phyloP scores from a whole-genome alignment of 495 filamentous ascomycete species.

The Tuber aestivum region DNA sequence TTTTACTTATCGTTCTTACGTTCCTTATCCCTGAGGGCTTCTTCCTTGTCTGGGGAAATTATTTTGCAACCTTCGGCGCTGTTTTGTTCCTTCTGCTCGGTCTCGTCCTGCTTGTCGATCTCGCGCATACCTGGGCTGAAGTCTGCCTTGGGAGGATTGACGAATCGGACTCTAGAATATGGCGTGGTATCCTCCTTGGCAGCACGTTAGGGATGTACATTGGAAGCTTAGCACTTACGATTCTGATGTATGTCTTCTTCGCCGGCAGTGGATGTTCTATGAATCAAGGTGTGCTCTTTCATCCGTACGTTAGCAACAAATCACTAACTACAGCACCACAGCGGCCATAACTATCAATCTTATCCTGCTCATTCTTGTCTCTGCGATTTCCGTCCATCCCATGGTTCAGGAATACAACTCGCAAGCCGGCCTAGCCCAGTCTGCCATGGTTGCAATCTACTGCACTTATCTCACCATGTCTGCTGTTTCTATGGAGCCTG shows the following conservation, averaged over 20 bases:
- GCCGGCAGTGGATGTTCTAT: conserved; percentile 75
- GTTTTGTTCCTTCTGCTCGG: conserved; percentile 93
- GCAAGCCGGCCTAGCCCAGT: conserved; percentile 87
- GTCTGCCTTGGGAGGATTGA: conserved; percentile 92
- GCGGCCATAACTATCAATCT: conserved; percentile 72
- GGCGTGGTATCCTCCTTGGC: conserved; percentile 80
- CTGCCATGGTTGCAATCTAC: conserved; percentile 95
- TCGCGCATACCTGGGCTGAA: conserved; percentile 97
- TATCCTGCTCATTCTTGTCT: conserved; percentile 73
- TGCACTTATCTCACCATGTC: conserved; percentile 99
- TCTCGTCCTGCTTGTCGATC: conserved; percentile 84
- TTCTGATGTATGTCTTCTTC: conserved; percentile 97
- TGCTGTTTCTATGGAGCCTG: conserved; percentile 96
- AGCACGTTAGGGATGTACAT: conserved; percentile 94
- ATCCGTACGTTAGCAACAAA: background rate
- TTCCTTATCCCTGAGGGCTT: conserved; percentile 94
- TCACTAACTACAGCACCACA: conserved; percentile 38
- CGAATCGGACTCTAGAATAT: conserved; percentile 71
- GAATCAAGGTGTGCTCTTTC: conserved; percentile 66
- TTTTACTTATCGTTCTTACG: conserved; percentile 76
- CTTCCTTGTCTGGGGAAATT: conserved; percentile 95
- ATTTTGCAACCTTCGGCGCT: conserved; percentile 78
- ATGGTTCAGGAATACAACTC: conserved; percentile 86
- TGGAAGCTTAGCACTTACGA: conserved; percentile 81
- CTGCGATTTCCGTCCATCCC: conserved; percentile 80